Evolutionary conservation across 225 moss, liverwort and hornwort species (phyloP), one percentile per base, ranked within the genome.

Genomic region (Marchantia paleacea): DNA sequence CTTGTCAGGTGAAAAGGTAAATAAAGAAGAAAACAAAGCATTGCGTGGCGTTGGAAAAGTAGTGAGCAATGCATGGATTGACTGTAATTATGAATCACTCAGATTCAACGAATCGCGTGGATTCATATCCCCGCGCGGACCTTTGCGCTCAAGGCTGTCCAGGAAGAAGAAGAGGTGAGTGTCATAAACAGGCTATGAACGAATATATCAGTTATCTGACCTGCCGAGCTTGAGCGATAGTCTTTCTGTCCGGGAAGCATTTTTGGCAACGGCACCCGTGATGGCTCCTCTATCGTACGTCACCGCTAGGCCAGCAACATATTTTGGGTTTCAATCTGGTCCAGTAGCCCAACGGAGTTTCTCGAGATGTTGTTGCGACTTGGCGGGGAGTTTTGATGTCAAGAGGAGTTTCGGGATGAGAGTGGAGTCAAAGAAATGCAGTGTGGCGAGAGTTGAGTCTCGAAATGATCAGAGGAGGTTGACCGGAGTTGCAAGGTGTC

Each of bases 401-500:
- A 16, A 18, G 75, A 76, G 58, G 10, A 39, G 58, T 2, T 30
- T 60, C 39, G 75, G 19, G 31, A 3, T 76, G 75, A 76, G 19
- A 22, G 58, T 60, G 39, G 39, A 39, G 60, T 31, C 55, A 9
- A 76, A 47, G 39, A 76, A 60, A 39, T 4, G 58, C 58, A 24
- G 28, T 29, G 31, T 58, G 58, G n/a, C 58, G 58, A 76, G 30
- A 39, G 0, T 15, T 60, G 39, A 54, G 0, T 9, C 3, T 20
- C 18, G 75, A 26, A 75, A 55, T 55, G 60, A 2, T 31, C 58
- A 10, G 7, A 60, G 65, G 51, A 65, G 50, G 51, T 25, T 49
- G 29, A 14, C 26, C 0, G 78, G 78, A 64, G 67, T 78, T 78
- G 50, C 67, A 15, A 64, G 25, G 24, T 78, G 65, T 11, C 77